Conservation (phyloP, 306 rosid genomes). For the Adenanthera pavonina region DNA sequence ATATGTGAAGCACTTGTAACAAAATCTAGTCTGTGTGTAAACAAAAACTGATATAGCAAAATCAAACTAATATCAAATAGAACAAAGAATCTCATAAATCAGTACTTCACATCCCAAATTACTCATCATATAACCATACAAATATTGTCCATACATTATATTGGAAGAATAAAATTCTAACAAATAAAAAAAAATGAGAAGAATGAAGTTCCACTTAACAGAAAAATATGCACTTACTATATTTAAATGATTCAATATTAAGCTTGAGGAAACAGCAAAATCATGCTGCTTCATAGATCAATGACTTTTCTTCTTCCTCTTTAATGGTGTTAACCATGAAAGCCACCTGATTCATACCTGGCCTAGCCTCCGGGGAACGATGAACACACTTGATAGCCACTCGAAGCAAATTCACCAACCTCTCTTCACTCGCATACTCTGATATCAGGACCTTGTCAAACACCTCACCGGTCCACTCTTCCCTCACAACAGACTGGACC, state of each 20-base stretch:
- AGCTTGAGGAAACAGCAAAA: not conserved
- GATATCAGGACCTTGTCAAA: constrained; percentile 63
- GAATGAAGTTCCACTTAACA: not conserved
- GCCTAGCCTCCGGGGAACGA: constrained; percentile 62
- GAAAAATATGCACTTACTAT: not conserved
- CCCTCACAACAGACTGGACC: constrained; percentile 78
- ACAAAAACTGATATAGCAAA: not conserved
- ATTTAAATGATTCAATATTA: not conserved
- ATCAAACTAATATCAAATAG: not conserved
- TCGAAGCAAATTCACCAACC: constrained; percentile 80
- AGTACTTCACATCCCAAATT: constrained; percentile 7
- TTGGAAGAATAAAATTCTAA: not conserved
- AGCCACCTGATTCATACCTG: constrained; percentile 73
- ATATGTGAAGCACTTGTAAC: no score
- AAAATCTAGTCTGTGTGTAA: not conserved
- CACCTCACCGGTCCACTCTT: constrained; percentile 94
- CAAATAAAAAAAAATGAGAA: constrained; percentile 1
- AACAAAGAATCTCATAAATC: not conserved
- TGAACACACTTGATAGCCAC: constrained; percentile 80
- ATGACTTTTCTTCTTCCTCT: constrained; percentile 83
- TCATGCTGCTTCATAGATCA: constrained; percentile 47
- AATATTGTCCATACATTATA: constrained; percentile 17
- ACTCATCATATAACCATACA: constrained; percentile 24
- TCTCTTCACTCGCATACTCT: constrained; percentile 81
- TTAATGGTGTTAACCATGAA: constrained; percentile 62